Base-by-base conservation (phyloP, 179 eudicot species). In the Beta corolliflora region DNA sequence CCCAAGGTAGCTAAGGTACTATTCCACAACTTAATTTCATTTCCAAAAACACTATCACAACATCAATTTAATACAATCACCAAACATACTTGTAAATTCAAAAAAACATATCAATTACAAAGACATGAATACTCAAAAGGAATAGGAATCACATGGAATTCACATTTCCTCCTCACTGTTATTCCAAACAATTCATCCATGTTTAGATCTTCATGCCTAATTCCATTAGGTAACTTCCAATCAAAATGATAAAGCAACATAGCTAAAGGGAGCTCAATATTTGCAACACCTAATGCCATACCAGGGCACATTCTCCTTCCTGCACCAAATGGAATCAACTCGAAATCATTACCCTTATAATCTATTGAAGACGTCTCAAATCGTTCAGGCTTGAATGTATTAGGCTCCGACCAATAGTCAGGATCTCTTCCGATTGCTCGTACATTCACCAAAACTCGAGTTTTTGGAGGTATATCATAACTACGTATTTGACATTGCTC, bases 301-400 rank as follows among this genome's bases (percentile, higher is more conserved):
- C 79, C 79, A 41, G 79, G 66, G 18, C 78, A 75, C 29, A 56
- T 75, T 36, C 66, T 75, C 46, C 78, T 75, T 45, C 78, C 69
- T 9, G 79, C 69, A 45, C 70, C 79, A 76, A 76, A 45, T 0
- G 56, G 69, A 45, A 60, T 76, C 0, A 60, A 12, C 44, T 76
- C 70, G 7, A 76, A 76, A 45, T 76, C 7, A 2, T 45, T 76
- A 9, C 69, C 79, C 23, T 76, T 76, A 21, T 44, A 76, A 59
- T 60, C 21, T 10, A 36, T 23, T 2, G 55, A 21, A 11, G 29
- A 18, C 3, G 2, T 6, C 21, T 76, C 79, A 60, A 77, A 63
- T 14, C 71, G 48, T 63, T 77, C 59, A 1, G 71, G 79, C 11
- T 48, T 63, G 63, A 63, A 77, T 9, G 7, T 12, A 0, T 63